Percentiles rank a stretch among this genome's conserved stretches.
phyloP scores from a whole-genome alignment of 2,329 filamentous ascomycete species.

The Grosmannia penicillata region DNA sequence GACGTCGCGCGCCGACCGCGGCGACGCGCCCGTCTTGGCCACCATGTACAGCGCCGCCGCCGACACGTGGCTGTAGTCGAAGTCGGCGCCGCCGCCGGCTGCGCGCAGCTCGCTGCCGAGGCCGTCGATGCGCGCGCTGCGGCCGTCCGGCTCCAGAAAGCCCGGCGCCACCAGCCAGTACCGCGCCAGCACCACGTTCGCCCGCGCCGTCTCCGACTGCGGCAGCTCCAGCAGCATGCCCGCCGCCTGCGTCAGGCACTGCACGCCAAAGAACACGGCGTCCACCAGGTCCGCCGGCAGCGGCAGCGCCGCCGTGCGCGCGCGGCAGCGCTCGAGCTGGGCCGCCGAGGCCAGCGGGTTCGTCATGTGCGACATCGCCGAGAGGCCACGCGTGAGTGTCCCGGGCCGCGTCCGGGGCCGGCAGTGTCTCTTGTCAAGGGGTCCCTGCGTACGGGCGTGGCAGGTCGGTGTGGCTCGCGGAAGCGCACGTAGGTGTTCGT shows the following conservation, averaged over 20 bases:
- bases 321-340: constrained; percentile 46
- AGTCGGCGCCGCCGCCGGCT: not conserved
- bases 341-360: constrained; percentile 60
- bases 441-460: too few relatives aligned
- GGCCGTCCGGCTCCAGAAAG: not conserved
- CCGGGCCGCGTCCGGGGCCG: too few relatives aligned
- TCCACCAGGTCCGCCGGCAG: constrained; percentile 57
- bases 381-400: not conserved
- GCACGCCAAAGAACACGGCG: constrained; percentile 54
- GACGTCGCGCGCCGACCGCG: constrained; percentile 64
- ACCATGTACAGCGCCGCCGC: constrained; percentile 69
- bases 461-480: too few relatives aligned
- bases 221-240: constrained; percentile 71
- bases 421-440: too few relatives aligned
- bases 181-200: constrained; percentile 66
- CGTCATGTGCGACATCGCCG: constrained; percentile 42
- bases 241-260: constrained; percentile 61
- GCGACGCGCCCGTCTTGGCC: constrained; percentile 66
- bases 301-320: constrained; percentile 36
- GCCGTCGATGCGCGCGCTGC: not conserved
- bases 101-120: too few relatives aligned
- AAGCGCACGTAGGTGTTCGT: too few relatives aligned
- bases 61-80: constrained; percentile 40
- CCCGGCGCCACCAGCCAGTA: constrained; percentile 53
- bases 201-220: constrained; percentile 73